Evolutionary conservation across 805 yeast genomes (phyloP).

Genomic region (Ascoidea tarda): DNA sequence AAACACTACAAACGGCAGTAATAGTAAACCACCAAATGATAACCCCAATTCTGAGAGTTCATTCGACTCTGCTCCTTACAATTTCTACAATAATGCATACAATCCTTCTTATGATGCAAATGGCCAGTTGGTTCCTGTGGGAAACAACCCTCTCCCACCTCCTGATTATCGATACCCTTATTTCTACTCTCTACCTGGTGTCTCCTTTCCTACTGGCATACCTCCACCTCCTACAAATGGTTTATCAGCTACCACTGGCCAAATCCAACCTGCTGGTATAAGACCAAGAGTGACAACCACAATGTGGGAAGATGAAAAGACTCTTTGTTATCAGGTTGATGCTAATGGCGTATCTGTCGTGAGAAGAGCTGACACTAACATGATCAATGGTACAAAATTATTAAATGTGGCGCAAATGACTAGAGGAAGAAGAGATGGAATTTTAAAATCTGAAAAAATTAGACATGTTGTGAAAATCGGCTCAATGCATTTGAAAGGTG

Average conservation of each 20-base stretch:
- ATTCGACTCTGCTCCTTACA: too few species aligned
- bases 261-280: constrained; percentile 25
- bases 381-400: constrained; percentile 60
- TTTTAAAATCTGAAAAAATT: constrained; percentile 49
- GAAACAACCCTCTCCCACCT: too few species aligned
- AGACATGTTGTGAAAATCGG: constrained; percentile 63
- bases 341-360: constrained; percentile 55
- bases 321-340: constrained; percentile 60
- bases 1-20: neutral
- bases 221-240: neutral
- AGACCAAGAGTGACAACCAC: constrained; percentile 58
- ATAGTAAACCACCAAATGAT: neutral
- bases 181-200: too few species aligned
- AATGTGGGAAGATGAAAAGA: constrained; percentile 67
- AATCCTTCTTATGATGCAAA: too few species aligned
- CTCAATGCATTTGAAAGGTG: constrained; percentile 64
- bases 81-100: too few species aligned
- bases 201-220: too few species aligned
- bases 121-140: too few species aligned
- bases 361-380: constrained; percentile 56
- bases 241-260: constrained; percentile 14
- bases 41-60: neutral
- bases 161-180: too few species aligned
- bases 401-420: constrained; percentile 63
- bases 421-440: constrained; percentile 60